These are phyloP conservation scores for Ceratopteris richardii DNA, from an alignment of 75 land plant genomes.

Conservation along the genomic window DNA sequence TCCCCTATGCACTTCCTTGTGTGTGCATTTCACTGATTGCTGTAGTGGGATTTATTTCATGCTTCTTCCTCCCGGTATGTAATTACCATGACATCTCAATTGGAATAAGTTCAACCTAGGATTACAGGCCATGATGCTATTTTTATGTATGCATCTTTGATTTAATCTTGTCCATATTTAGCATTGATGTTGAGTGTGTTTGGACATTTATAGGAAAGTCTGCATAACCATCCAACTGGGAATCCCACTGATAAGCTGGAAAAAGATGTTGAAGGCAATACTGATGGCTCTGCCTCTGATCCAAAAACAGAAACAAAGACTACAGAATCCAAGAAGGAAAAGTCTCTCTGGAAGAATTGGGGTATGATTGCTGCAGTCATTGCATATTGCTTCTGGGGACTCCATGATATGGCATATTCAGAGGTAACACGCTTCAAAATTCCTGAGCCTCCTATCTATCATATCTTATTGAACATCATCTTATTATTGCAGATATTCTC, in stretches of 20 bases:
- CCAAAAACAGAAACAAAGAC: not conserved
- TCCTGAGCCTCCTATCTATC: not conserved
- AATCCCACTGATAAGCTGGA: not conserved
- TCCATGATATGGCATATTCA: constrained; percentile 70
- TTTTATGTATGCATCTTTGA: too few species aligned
- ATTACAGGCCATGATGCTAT: too few species aligned
- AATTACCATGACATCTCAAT: too few species aligned
- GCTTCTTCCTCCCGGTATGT: constrained; percentile 14
- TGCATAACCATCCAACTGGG: not conserved
- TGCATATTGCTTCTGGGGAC: constrained; percentile 49
- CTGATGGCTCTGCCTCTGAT: not conserved
- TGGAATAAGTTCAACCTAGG: too few species aligned
- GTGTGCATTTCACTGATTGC: constrained; percentile 12
- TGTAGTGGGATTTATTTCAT: not conserved
- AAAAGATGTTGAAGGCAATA: not conserved
- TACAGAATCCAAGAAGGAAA: not conserved
- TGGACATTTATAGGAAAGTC: not conserved
- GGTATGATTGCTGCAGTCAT: constrained; percentile 60
- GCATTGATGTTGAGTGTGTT: not conserved
- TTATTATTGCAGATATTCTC: constrained; percentile 57
- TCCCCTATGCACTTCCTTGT: constrained; percentile 16
- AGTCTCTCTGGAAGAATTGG: constrained; percentile 57
- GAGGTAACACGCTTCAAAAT: constrained; percentile 41
- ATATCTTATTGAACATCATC: too few species aligned
- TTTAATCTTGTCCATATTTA: too few species aligned